Base-by-base conservation (phyloP, 2,329 filamentous ascomycete species). In the Didymella pomorum region DNA sequence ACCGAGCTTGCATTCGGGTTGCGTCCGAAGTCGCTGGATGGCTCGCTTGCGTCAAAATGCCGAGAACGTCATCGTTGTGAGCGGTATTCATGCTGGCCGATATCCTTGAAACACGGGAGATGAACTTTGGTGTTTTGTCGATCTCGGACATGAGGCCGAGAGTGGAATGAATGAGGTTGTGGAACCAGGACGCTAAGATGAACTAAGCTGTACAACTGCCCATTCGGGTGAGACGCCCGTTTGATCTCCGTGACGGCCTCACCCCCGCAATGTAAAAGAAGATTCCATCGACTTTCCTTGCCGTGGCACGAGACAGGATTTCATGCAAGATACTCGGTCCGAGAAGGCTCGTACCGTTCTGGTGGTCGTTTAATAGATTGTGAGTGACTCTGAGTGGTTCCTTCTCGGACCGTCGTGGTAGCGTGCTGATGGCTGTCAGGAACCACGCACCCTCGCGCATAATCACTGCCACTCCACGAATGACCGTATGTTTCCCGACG, bases 241-340 rank as follows among this genome's bases (percentile, higher is more conserved):
- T 53, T 21, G 49, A 52, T 52, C 49, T 42, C 43, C 49, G 18
- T 41, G 37, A 41, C 18, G 11, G 12, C 37, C 37, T 41, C 45
- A 54, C 41, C 45, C 45, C 56, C 56, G 45, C 50, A 58, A 53
- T 49, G 39, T 52, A 39, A 25, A 23, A 31, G 49, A 45, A 41
- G 12, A 39, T 53, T 31, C 49, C 43, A 37, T 48, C 44, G 23
- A 31, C 28, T 12, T 44, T 53, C 50, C 41, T 53, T 50, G 39
- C 50, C 49, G 50, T 37, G 42, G 33, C 48, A 46, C 37, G 48
- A 56, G 43, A 43, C 43, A 23, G 33, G 26, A 14, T 49, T 49
- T 20, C 33, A 53, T 53, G 56, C 50, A 26, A 45, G 25, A 42
- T 45, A 58, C 56, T 58, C 56, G 56, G 56, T 46, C 56, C 56